Percentiles rank a stretch among this genome's conserved stretches.
phyloP scores from a whole-genome alignment of 1,284 basidiomycete genomes.

The Ceratobasidium papillatum region DNA sequence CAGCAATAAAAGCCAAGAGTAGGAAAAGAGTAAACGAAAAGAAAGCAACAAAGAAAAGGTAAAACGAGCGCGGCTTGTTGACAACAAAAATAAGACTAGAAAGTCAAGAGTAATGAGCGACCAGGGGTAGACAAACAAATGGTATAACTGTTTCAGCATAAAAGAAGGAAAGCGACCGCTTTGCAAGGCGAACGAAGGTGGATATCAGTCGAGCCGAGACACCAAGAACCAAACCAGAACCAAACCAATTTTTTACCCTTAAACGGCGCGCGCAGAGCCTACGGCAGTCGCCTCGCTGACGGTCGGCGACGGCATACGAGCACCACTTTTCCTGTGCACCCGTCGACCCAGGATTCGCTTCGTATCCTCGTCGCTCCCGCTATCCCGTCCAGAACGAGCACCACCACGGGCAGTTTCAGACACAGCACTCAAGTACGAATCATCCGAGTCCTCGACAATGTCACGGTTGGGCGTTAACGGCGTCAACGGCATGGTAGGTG shows the following conservation, averaged over 20 bases:
- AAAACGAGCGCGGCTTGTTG: slow-evolving; percentile 26
- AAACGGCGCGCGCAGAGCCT: slow-evolving; percentile 7
- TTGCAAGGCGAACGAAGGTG: slow-evolving; percentile 21
- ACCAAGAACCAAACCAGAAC: neutral
- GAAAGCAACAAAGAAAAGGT: slow-evolving; percentile 1
- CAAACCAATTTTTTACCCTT: neutral
- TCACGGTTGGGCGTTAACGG: slow-evolving; percentile 33
- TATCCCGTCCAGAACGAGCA: neutral
- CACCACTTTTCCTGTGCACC: neutral
- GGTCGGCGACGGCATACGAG: slow-evolving; percentile 24
- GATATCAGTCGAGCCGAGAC: neutral
- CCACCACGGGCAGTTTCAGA: slow-evolving; percentile 22
- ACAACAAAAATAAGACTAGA: slow-evolving; percentile 15
- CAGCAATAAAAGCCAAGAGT: slow-evolving; percentile 20
- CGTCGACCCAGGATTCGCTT: neutral
- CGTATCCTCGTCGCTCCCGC: slow-evolving; percentile 5
- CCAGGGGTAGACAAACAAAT: slow-evolving; percentile 3
- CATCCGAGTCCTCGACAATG: slow-evolving; percentile 39
- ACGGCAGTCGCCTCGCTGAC: slow-evolving; percentile 32
- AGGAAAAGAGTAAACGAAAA: slow-evolving; percentile 6
- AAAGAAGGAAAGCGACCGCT: slow-evolving; percentile 2
- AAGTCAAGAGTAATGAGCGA: slow-evolving; percentile 21
- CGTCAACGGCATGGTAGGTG: slow-evolving; percentile 4
- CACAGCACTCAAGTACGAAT: slow-evolving; percentile 43
- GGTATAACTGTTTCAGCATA: slow-evolving; percentile 32